phyloP scores from a whole-genome alignment of 306 rosid species.

The Oxytropis ochrocephala region DNA sequence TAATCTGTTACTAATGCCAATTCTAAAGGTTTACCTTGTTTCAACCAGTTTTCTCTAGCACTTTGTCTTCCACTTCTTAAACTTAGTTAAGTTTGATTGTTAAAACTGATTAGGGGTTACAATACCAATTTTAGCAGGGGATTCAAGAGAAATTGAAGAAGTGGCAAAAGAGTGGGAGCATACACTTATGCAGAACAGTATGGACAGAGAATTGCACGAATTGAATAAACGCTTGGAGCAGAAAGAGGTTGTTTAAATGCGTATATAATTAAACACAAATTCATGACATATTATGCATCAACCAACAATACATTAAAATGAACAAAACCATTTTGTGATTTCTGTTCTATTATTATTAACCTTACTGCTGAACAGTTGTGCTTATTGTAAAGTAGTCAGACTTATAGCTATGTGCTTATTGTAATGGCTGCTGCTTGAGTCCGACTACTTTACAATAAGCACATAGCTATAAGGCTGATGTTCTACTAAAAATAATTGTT shows the following conservation, averaged over 20 bases:
- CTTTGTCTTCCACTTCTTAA: neutral
- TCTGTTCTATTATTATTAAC: constrained; percentile 8
- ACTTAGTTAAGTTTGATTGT: constrained; percentile 16
- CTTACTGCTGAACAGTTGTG: neutral
- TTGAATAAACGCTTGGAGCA: constrained; percentile 84
- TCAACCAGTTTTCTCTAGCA: neutral
- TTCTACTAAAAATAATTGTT: neutral
- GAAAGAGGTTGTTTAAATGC: constrained; percentile 58
- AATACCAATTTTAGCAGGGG: constrained; percentile 49
- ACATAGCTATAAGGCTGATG: neutral
- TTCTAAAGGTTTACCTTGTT: neutral
- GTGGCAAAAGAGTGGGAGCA: constrained; percentile 96
- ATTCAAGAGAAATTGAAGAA: constrained; percentile 80
- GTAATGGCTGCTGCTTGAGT: too few species aligned
- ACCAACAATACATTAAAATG: neutral
- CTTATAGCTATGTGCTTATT: too few species aligned
- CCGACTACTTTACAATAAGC: neutral
- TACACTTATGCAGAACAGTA: constrained; percentile 75
- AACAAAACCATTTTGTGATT: neutral
- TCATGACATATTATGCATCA: neutral
- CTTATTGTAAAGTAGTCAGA: too few species aligned
- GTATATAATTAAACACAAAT: constrained; percentile 7
- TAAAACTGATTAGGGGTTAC: constrained; percentile 8
- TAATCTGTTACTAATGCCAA: neutral
- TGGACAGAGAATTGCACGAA: constrained; percentile 90